Conservation (phyloP, 352 stramenopile genomes). For the Hyphochytrium catenoides region DNA sequence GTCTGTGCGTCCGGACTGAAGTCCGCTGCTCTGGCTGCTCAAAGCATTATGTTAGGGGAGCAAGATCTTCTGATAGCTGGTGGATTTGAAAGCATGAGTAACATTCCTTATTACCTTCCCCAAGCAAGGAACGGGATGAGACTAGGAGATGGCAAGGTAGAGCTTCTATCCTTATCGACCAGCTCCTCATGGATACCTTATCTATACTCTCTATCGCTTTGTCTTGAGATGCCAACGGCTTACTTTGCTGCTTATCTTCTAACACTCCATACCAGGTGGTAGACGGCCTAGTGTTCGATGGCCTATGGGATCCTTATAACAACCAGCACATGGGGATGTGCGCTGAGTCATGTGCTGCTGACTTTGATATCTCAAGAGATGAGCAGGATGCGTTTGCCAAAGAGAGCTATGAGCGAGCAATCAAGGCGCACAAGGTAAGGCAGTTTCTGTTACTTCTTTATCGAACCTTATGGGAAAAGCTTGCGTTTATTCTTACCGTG, state of each 20-base stretch:
- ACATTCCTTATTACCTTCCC: constrained; percentile 88
- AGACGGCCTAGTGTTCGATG: constrained; percentile 80
- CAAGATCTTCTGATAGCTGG: constrained; percentile 71
- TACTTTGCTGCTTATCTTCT: too few species aligned
- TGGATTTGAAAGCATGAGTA: constrained; percentile 93
- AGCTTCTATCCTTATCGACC: not conserved
- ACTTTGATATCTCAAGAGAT: constrained; percentile 72
- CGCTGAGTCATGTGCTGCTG: constrained; percentile 74
- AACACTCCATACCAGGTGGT: constrained; percentile 28
- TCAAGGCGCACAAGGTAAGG: constrained; percentile 26
- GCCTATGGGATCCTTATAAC: constrained; percentile 92
- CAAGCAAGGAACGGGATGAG: constrained; percentile 69
- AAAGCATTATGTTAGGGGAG: constrained; percentile 62
- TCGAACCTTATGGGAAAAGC: too few species aligned
- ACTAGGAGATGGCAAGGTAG: constrained; percentile 67
- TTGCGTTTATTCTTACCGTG: too few species aligned
- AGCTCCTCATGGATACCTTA: too few species aligned
- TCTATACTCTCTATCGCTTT: constrained; percentile 19
- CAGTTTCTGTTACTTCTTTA: constrained; percentile 10
- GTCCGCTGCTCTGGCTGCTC: constrained; percentile 22
- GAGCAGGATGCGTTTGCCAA: constrained; percentile 88
- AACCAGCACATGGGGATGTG: constrained; percentile 84
- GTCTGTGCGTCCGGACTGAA: constrained; percentile 86
- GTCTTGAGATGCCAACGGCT: too few species aligned
- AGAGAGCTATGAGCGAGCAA: constrained; percentile 62